Conservation (phyloP, 2,329 filamentous ascomycete genomes). For the Claviceps monticola region DNA sequence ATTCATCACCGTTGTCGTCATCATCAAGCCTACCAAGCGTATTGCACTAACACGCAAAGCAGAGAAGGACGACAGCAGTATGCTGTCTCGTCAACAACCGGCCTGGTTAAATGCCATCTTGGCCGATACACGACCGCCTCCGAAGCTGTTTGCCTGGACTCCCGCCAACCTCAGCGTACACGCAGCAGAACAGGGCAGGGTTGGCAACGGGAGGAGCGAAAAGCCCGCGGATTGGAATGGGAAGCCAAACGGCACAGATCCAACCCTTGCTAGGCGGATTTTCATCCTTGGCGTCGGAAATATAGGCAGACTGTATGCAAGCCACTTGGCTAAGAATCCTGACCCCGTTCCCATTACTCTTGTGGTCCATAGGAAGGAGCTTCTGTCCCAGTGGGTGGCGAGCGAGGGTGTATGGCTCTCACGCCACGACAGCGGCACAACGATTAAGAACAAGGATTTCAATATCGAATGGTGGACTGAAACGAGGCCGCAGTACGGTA, state of each 20-base stretch:
- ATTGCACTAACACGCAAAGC: not conserved
- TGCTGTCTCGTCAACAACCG: conserved; percentile 2
- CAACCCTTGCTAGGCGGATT: conserved; percentile 34
- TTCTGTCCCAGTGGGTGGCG: conserved; percentile 33
- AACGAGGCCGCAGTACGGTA: conserved; percentile 21
- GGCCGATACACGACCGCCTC: conserved; percentile 12
- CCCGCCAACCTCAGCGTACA: conserved; percentile 14
- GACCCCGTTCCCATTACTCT: conserved; percentile 62
- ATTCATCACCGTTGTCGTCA: not conserved
- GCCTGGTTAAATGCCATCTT: conserved; percentile 22
- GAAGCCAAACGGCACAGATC: not conserved
- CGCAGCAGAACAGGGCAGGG: not conserved
- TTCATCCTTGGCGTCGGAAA: conserved; percentile 73
- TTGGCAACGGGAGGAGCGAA: not conserved
- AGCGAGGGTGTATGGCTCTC: conserved; percentile 31
- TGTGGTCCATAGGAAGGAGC: conserved; percentile 51
- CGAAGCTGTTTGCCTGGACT: conserved; percentile 25
- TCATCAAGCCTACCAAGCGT: not conserved
- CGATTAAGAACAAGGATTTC: conserved; percentile 23
- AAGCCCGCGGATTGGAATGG: not conserved
- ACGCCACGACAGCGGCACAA: conserved; percentile 15
- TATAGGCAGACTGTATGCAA: conserved; percentile 66
- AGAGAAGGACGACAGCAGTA: not conserved
- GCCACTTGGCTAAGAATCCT: conserved; percentile 46
- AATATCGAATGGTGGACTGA: conserved; percentile 42